Base-by-base conservation (phyloP, 768 basidiomycete genomes). In the Boletus speciosus region DNA sequence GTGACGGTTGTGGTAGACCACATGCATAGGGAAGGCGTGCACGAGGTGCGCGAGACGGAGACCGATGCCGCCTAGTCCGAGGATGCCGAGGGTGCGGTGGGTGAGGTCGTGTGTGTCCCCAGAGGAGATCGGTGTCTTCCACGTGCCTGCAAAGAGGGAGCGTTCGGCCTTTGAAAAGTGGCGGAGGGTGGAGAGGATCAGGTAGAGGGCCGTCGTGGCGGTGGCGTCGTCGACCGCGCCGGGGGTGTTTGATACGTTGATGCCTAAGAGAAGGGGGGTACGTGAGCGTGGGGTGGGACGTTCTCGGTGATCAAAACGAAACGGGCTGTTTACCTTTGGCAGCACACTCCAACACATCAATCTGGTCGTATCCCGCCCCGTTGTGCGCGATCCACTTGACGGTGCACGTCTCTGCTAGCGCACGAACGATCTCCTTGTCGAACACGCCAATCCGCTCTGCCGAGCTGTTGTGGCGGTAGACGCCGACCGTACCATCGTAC, bases 381-480 rank as follows among this genome's bases (percentile, higher is more conserved):
- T 94, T 94, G 69, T 93, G 93, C 1, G 86, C 90, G 66, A 96
- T 91, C 86, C 88, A 93, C 64, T 85, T 85, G 57, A 95, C 78
- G 19, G 76, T 77, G 1, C 76, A 57, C 5, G 46, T 65, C 39
- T 51, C 56, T 1, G 91, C 85, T 10, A 97, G 75, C 0, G 79
- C 81, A 46, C 76, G 70, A 59, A 97, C 77, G 59, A 96, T 76
- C 57, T 87, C 88, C 67, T 82, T 81, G 69, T 97, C 90, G 63
- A 93, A 93, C 15, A 82, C 72, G 19, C 90, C 93, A 61, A 93
- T 84, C 38, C 69, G 73, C 45, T 77, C 71, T 6, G 82, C 74
- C 6, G 88, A 89, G 27, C 73, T 71, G 70, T 90, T 88, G 68
- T 90, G 81, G 39, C 90, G 80, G 74, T 91, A 95, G 51, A 97